Evolutionary conservation across 257 asterid genomes (phyloP).

Genomic region (Prunella vulgaris): DNA sequence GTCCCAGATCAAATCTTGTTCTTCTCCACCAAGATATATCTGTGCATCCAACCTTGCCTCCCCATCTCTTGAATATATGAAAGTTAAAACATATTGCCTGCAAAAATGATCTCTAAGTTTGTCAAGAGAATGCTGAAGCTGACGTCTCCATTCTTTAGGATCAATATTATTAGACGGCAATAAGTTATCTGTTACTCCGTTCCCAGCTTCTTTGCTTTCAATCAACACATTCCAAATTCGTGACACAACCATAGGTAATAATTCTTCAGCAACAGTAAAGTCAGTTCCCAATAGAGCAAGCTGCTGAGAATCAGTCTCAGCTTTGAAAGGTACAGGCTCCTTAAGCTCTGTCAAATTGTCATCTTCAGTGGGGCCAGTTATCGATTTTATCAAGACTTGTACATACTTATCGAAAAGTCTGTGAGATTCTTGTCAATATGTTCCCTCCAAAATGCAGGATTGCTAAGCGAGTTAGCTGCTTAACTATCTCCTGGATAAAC

Average conservation of each 20-base stretch:
- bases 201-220: conserved; percentile 78
- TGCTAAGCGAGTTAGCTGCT: conserved; percentile 79
- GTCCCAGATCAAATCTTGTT: conserved; percentile 50
- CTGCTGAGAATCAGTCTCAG: conserved; percentile 94
- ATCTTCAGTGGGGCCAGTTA: conserved; percentile 82
- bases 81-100: conserved; percentile 73
- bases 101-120: conserved; percentile 91
- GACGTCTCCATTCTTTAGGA: conserved; percentile 91
- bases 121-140: conserved; percentile 91
- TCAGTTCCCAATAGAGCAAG: conserved; percentile 93
- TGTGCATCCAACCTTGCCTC: conserved; percentile 86
- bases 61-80: conserved; percentile 92
- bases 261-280: conserved; percentile 90
- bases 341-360: conserved; percentile 76
- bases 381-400: conserved; percentile 71
- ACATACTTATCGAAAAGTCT: conserved; percentile 81
- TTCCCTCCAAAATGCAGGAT: conserved; percentile 89
- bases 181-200: conserved; percentile 39
- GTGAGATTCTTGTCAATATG: conserved; percentile 73
- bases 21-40: conserved; percentile 69
- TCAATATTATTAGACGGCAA: conserved; percentile 59
- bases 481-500: conserved; percentile 74
- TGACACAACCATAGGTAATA: conserved; percentile 94
- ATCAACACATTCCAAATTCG: conserved; percentile 76
- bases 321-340: conserved; percentile 81